Evolutionary conservation across 1,284 basidiomycete species (phyloP).

Genomic region (Dichomitus squalens): DNA sequence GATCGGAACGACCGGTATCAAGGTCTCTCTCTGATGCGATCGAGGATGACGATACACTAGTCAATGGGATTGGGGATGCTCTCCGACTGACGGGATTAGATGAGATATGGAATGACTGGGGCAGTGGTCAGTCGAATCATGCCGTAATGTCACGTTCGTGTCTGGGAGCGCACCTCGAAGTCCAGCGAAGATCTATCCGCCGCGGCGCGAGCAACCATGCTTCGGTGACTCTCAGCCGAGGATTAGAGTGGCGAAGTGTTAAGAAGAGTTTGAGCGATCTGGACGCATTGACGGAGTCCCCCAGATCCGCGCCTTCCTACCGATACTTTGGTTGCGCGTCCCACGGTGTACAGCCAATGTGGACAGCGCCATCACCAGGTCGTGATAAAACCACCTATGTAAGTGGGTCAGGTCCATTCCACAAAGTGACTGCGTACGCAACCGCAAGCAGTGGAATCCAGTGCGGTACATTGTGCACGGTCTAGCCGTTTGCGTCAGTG

Average conservation of each 20-base stretch:
- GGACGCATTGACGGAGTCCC: too few relatives aligned
- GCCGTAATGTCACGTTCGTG: not conserved
- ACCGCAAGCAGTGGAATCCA: too few relatives aligned
- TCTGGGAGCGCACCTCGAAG: not conserved
- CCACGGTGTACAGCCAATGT: not conserved
- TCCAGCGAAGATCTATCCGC: not conserved
- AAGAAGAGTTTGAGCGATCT: too few relatives aligned
- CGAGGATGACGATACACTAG: not conserved
- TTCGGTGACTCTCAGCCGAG: not conserved
- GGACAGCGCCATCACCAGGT: not conserved
- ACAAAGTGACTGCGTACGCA: too few relatives aligned
- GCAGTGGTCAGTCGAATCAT: not conserved
- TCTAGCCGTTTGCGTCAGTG: too few relatives aligned
- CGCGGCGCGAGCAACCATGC: not conserved
- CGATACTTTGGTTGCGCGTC: not conserved
- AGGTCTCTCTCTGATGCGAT: not conserved
- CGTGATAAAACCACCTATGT: too few relatives aligned
- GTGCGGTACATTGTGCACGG: too few relatives aligned
- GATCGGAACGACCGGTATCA: not conserved
- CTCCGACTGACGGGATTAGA: constrained; percentile 5
- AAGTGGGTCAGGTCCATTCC: too few relatives aligned
- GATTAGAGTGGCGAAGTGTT: not conserved
- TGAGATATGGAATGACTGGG: constrained; percentile 2
- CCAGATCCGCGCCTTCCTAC: not conserved
- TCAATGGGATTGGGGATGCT: constrained; percentile 1